These are phyloP conservation scores for Pseudisothecium myosuroides DNA, from an alignment of 225 moss, liverwort and hornwort species.

Conservation along the genomic window DNA sequence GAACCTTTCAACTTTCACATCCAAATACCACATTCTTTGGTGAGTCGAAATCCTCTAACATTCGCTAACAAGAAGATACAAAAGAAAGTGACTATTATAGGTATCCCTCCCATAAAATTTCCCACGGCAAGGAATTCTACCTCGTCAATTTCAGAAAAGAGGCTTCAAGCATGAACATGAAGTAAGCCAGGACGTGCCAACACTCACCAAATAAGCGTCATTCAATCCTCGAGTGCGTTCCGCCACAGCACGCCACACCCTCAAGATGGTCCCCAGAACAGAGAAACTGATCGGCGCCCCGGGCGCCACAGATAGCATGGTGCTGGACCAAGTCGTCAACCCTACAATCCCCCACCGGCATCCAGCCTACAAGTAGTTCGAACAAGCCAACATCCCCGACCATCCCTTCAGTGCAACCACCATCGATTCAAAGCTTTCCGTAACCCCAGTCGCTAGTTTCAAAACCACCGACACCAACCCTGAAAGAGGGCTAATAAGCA, in stretches of 20 bases:
- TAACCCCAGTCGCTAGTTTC: neutral
- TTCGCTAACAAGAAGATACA: neutral
- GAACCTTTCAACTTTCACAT: neutral
- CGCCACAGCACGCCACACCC: constrained; percentile 8
- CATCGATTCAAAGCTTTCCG: neutral
- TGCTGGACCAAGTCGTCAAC: neutral
- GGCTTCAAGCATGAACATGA: neutral
- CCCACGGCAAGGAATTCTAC: too few species aligned
- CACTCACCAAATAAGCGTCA: constrained; percentile 8
- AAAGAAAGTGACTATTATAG: too few species aligned
- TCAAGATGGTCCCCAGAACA: neutral
- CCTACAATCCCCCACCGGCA: neutral
- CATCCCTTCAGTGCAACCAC: neutral
- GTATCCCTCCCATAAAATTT: neutral
- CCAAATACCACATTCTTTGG: neutral
- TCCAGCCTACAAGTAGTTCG: neutral
- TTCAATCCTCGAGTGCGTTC: constrained; percentile 12
- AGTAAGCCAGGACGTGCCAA: neutral
- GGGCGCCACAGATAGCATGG: constrained; percentile 1
- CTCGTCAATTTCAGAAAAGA: neutral
- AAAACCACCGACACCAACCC: neutral
- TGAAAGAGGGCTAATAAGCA: neutral
- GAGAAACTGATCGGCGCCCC: neutral
- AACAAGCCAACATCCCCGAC: neutral
- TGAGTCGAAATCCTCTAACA: neutral